Conservation (phyloP, 116 monocot genomes). For the Dioscorea cayenensis region DNA sequence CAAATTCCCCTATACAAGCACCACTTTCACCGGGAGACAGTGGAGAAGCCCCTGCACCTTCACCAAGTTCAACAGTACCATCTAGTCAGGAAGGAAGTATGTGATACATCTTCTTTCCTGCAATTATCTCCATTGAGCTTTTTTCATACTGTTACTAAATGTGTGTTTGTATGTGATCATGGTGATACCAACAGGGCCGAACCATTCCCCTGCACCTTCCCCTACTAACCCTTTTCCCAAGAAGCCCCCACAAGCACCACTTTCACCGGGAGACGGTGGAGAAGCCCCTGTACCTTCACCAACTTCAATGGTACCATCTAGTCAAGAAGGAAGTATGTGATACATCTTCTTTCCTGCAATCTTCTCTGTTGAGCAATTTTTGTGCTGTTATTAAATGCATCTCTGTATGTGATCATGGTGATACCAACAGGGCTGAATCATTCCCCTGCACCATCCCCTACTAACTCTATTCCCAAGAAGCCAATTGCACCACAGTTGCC, state of each 20-base stretch:
- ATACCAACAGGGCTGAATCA: constrained; percentile 28
- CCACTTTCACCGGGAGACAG: constrained; percentile 17
- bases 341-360: not conserved
- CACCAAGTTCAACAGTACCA: constrained; percentile 20
- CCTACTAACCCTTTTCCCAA: constrained; percentile 23
- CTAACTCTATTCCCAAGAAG: constrained; percentile 16
- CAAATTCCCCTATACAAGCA: constrained; percentile 21
- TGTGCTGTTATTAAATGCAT: not conserved
- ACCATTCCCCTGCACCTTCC: constrained; percentile 31
- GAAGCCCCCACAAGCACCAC: constrained; percentile 2
- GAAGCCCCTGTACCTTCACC: constrained; percentile 21
- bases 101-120: not conserved
- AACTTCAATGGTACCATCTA: constrained; percentile 20
- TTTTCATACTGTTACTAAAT: not conserved
- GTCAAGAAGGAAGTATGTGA: constrained; percentile 14
- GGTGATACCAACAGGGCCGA: constrained; percentile 27
- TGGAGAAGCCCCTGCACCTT: constrained; percentile 19
- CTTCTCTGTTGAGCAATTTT: not conserved
- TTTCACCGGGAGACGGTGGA: constrained; percentile 12
- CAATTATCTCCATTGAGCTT: not conserved
- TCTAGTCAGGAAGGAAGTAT: constrained; percentile 18
- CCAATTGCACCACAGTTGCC: constrained; percentile 27
- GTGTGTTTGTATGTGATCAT: not conserved
- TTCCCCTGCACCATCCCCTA: constrained; percentile 39
- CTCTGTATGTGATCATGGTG: not conserved